Evolutionary conservation across 2,329 filamentous ascomycete genomes (phyloP), one percentile per base, ranked within the genome.

Genomic region (Apiospora malaysiana): DNA sequence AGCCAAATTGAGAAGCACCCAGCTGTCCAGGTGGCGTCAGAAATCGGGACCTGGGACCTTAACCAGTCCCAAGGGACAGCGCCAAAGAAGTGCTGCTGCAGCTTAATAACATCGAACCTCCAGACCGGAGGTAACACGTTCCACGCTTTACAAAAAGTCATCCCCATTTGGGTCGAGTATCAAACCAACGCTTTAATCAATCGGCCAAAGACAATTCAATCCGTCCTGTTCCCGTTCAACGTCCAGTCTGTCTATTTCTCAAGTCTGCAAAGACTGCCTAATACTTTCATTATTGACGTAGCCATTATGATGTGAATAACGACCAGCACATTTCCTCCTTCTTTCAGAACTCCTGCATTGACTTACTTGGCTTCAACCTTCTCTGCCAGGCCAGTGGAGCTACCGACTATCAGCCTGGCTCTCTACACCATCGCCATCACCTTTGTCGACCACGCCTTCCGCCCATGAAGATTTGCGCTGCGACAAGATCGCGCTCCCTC

Each of bases 401-500:
- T 40, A n/a, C 18, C 56, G 40, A 40, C 56, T 8, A 23, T 32
- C 56, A 63, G 21, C 56, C 12, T 40, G 32, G 56, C 56, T 63
- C 56, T 37, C 56, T 63, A 32, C 49, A 56, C 6, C 56, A 23
- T 63, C 56, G 7, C 25, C 49, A 32, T 56, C 25, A 12, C 27
- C 32, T 37, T 40, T 21, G 9, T 14, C 32, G 32, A 21, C 16
- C n/a, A 9, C 56, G 27, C 23, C 65, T 67, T 25, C 18, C 27
- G 18, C 45, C 40, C 49, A 70, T 72, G 71, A 46, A 69, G 69
- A 21, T 56, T 66, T 67, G 71, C 70, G 59, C 70, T 68, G 66
- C 74, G 69, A 70, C 74, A 70, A 72, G 71, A 27, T 67, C n/a
- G 72, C 70, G 63, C 71, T 76, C 72, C 68, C 68, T 71, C 71